A percentile compares a stretch with the other conserved stretches of the same genome.
Conservation (phyloP, 208 protist species). For the Acanthamoeba rhysodes region DNA sequence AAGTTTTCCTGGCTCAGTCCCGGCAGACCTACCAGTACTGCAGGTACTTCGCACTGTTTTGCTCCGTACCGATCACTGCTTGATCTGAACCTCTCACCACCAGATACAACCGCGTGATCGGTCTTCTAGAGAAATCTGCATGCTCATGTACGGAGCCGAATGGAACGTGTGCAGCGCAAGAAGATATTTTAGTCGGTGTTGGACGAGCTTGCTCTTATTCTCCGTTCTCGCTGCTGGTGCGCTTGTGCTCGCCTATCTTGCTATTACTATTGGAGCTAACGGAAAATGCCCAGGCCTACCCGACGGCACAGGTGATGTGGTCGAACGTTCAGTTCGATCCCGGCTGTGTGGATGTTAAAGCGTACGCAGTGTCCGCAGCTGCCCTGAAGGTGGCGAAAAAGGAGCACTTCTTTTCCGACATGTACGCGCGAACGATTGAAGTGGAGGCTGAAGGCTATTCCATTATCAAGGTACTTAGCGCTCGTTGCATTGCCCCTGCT, state of each 20-base stretch:
- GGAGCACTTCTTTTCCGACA: constrained; percentile 5
- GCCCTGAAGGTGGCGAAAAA: not conserved
- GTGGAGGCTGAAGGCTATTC: not conserved
- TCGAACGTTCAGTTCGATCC: not conserved
- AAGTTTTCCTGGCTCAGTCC: not conserved
- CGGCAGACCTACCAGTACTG: constrained; percentile 22
- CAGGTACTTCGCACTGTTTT: not conserved
- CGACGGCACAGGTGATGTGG: not conserved
- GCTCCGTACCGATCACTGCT: not conserved
- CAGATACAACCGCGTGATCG: constrained; percentile 18
- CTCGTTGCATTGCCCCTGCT: no score
- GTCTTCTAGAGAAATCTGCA: not conserved
- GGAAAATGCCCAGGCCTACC: not conserved
- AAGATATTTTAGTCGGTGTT: not conserved
- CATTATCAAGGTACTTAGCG: not conserved
- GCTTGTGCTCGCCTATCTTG: no score
- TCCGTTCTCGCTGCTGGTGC: not conserved
- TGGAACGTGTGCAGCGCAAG: not conserved
- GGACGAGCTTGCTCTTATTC: not conserved
- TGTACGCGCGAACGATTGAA: not conserved
- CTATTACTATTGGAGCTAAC: no score
- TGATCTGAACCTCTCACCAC: not conserved
- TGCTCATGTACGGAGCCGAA: not conserved
- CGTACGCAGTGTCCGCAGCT: not conserved
- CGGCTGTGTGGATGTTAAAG: not conserved